Evolutionary conservation across 2,329 filamentous ascomycete genomes (phyloP), one percentile per base, ranked within the genome.

Genomic region (Cladophialophora immunda): DNA sequence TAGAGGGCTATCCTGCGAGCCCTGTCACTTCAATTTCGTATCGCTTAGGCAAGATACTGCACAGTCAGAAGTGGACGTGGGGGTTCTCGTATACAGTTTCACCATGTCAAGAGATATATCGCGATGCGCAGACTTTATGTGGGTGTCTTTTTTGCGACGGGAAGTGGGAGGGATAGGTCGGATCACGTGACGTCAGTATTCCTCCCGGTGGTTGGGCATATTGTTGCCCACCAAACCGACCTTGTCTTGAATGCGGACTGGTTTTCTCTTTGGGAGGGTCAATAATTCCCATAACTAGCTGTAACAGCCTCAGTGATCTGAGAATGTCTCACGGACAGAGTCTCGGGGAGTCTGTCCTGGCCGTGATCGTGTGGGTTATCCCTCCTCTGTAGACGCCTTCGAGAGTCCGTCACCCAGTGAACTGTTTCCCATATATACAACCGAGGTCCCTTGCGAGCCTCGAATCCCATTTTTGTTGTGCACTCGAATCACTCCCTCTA

Each of bases 361-460:
- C 19, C 22, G 22, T 25, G 9, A 25, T 11, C 22, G 8, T 50
- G 45, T 50, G 9, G 5, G 38, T 22, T n/a, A 27, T 52, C 38
- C 45, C 30, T 30, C 45, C 29, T 4, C 8, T 15, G 17, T 32
- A 61, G 58, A 53, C 41, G 25, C 29, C 27, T 19, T 38, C 34
- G 30, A 36, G 27, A 52, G 59, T 29, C 17, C 50, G 25, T 25
- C 19, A 50, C 22, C 22, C n/a, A 4, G 34, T 5, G 22, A 47
- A 47, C 19, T 53, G 25, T 56, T 47, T 38, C 17, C 60, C 32
- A 56, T 56, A 56, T 62, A 47, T 62, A 62, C 60, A 62, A 25
- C 45, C 45, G 45, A 50, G 45, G 19, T 3, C 22, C 8, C 9
- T 50, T 22, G 19, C 11, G 22, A 22, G 22, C n/a, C 1, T 41